Base-by-base conservation (phyloP, 139 green algal species). In the Desmodesmus armatus region DNA sequence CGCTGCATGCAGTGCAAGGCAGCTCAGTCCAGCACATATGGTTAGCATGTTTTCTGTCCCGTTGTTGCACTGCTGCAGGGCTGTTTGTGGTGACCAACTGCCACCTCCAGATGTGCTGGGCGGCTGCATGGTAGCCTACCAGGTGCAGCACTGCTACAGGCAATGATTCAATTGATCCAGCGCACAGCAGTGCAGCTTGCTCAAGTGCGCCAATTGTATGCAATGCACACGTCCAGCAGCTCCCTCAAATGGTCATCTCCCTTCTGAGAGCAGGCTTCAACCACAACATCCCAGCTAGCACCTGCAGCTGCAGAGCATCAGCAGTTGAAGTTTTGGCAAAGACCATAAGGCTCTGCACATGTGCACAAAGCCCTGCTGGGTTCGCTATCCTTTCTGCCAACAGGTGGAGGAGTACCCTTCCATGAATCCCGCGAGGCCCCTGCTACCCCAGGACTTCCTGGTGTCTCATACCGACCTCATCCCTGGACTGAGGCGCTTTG, bases 391-490 rank as follows among this genome's bases (percentile, higher is more conserved):
- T n/a, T n/a, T n/a, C n/a, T 25, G 2, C 31, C 33, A 31, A 39
- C 80, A 94, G 90, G 85, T 89, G 19, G 91, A 95, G 84, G 35
- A 76, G 7, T 94, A 90, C 79, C 91, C 91, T 33, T 86, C 87
- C 75, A 85, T 92, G 60, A 77, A 84, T 17, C 76, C 85, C 13
- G 91, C 86, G 75, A 89, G 84, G 25, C 84, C 90, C 2, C 87
- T 95, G 73, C 51, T 94, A 27, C 90, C 91, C 0, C 85, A 90
- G 39, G 80, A 95, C 88, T 95, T 90, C 83, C 83, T 94, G 55
- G 83, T 95, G 1, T 88, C 88, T 29, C 90, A 92, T 89, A 73
- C 49, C 33, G 88, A 91, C 35, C 55, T 89, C 13, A 39, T 91
- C 3, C 88, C 88, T 6, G 88, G 88, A 19, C 69, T 91, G 51